These are phyloP conservation scores for Hebeloma cylindrosporum DNA, from an alignment of 768 basidiomycete species.

Conservation along the genomic window DNA sequence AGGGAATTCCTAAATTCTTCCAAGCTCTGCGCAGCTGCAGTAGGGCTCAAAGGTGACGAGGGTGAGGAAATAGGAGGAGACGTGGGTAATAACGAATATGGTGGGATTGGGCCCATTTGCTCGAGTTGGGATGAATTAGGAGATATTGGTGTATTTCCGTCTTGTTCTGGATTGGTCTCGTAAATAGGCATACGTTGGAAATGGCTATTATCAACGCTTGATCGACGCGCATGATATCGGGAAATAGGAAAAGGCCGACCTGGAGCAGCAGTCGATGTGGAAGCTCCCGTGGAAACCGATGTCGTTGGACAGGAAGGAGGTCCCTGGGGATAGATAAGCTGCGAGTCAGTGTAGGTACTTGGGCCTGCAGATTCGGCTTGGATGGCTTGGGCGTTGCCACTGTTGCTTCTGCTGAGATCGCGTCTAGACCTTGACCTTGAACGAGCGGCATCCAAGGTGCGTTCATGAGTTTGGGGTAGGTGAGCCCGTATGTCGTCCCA, in stretches of 20 bases:
- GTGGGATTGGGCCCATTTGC: constrained; percentile 31
- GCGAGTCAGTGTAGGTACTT: too few relatives aligned
- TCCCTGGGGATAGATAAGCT: neutral
- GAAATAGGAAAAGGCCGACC: neutral
- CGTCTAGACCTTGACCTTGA: constrained; percentile 2
- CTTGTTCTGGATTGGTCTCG: constrained; percentile 31
- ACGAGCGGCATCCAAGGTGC: neutral
- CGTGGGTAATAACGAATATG: constrained; percentile 33
- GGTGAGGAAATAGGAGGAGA: constrained; percentile 15
- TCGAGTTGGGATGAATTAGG: neutral
- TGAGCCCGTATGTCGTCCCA: constrained; percentile 18
- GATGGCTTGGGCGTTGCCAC: too few relatives aligned
- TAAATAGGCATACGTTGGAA: constrained; percentile 34
- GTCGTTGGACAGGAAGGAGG: constrained; percentile 1
- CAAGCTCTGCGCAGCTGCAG: constrained; percentile 31
- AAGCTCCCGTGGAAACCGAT: neutral
- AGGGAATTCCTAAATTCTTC: constrained; percentile 41
- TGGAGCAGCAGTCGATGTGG: neutral
- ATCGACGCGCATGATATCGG: constrained; percentile 21
- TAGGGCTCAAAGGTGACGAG: constrained; percentile 8
- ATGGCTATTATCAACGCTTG: constrained; percentile 36
- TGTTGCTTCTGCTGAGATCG: constrained; percentile 11
- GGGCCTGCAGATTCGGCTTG: too few relatives aligned
- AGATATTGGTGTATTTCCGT: too few relatives aligned
- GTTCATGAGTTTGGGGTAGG: constrained; percentile 1